Evolutionary conservation across 306 rosid species (phyloP).

Genomic region (Notholithocarpus densiflorus): DNA sequence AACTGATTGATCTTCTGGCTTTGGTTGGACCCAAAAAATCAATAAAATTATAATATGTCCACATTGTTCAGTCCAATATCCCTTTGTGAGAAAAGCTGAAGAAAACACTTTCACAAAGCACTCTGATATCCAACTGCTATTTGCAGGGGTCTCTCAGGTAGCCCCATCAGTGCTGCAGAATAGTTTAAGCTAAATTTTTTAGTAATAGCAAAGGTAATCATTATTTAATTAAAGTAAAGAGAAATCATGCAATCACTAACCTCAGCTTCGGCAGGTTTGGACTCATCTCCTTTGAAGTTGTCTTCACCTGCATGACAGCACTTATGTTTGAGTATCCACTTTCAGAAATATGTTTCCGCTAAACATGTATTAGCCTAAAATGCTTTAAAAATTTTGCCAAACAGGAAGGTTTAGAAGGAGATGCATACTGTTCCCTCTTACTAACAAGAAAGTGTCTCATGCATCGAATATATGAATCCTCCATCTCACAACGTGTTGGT

Average conservation of each 20-base stretch:
- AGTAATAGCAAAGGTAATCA: not conserved
- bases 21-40: conserved; percentile 36
- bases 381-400: not conserved
- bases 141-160: conserved; percentile 26
- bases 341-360: not conserved
- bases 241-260: conserved; percentile 22
- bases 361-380: not conserved
- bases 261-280: conserved; percentile 68
- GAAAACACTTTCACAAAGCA: conserved; percentile 30
- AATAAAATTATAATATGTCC: conserved; percentile 27
- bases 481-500: no score
- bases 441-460: not conserved
- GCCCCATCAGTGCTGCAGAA: conserved; percentile 51
- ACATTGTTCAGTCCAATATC: conserved; percentile 29
- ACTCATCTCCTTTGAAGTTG: conserved; percentile 60
- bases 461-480: no score
- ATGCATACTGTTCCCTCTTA: not conserved
- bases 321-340: conserved; percentile 1
- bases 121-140: conserved; percentile 32
- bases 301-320: conserved; percentile 72
- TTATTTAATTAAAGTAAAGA: not conserved
- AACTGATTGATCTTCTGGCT: conserved; percentile 42
- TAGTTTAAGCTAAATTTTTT: conserved; percentile 6
- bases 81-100: conserved; percentile 40
- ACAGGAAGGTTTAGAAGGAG: not conserved